Percentiles rank a stretch among this genome's conserved stretches.
phyloP scores from a whole-genome alignment of 1,284 basidiomycete genomes.

The Fomes fomentarius region DNA sequence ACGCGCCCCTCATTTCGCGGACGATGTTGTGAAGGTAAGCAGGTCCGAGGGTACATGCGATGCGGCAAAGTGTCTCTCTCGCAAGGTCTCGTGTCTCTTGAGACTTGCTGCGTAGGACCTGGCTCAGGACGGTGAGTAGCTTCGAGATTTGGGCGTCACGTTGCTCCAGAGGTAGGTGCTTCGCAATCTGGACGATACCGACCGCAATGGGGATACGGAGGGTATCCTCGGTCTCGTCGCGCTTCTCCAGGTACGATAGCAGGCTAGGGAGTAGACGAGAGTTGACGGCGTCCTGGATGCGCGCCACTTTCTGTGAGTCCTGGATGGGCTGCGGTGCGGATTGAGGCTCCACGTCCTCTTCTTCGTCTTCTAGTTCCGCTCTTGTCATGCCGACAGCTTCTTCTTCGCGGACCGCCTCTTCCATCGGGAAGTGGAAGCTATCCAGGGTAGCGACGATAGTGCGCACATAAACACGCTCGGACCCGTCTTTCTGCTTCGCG shows the following conservation, averaged over 20 bases:
- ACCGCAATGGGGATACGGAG: slow-evolving; percentile 88
- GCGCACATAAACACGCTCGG: slow-evolving; percentile 86
- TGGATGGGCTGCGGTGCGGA: slow-evolving; percentile 17
- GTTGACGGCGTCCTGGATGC: slow-evolving; percentile 81
- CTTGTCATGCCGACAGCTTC: slow-evolving; percentile 35
- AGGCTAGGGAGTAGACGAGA: slow-evolving; percentile 76
- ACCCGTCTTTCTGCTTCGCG: slow-evolving; percentile 71
- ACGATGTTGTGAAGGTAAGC: slow-evolving; percentile 76
- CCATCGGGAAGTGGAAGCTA: slow-evolving; percentile 91
- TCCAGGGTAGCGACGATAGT: slow-evolving; percentile 87
- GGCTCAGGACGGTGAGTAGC: slow-evolving; percentile 84
- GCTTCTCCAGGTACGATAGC: slow-evolving; percentile 78
- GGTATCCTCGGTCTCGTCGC: slow-evolving; percentile 83
- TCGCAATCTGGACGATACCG: slow-evolving; percentile 86
- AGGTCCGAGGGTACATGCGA: slow-evolving; percentile 78
- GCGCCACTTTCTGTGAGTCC: slow-evolving; percentile 36
- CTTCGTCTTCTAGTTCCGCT: slow-evolving; percentile 31
- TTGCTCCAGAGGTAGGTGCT: slow-evolving; percentile 73
- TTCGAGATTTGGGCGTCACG: slow-evolving; percentile 79
- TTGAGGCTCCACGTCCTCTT: slow-evolving; percentile 24
- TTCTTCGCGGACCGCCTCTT: slow-evolving; percentile 38
- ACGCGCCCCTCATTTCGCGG: slow-evolving; percentile 81
- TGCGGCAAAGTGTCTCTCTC: slow-evolving; percentile 85
- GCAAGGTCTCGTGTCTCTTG: slow-evolving; percentile 93
- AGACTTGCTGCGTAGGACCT: slow-evolving; percentile 89